Evolutionary conservation across 495 filamentous ascomycete species (phyloP).

Genomic region (Xylaria palmicola): DNA sequence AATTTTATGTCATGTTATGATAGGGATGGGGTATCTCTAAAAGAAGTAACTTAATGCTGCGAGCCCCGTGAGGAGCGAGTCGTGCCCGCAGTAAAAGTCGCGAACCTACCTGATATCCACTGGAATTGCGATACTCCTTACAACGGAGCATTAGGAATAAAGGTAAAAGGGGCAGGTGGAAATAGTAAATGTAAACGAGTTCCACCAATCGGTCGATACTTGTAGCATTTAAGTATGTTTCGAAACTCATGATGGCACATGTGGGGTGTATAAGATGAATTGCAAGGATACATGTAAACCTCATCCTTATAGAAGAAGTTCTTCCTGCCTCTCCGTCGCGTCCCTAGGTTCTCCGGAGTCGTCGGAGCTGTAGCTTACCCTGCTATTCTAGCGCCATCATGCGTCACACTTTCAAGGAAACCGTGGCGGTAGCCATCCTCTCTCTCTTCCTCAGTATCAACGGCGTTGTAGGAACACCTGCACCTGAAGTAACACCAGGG

Average conservation of each 20-base stretch:
- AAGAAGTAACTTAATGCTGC: too few relatives aligned
- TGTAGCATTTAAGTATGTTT: not conserved
- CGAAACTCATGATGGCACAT: not conserved
- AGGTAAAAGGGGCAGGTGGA: not conserved
- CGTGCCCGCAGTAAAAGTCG: too few relatives aligned
- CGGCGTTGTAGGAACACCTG: conserved; percentile 1
- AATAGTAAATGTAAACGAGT: not conserved
- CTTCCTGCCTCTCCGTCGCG: not conserved
- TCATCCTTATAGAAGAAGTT: not conserved
- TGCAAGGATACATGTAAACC: not conserved
- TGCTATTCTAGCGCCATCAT: not conserved
- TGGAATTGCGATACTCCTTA: not conserved
- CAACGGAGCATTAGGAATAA: not conserved
- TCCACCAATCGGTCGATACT: conserved; percentile 5
- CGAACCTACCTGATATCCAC: not conserved
- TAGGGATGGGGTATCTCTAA: too few relatives aligned
- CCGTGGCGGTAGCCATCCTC: not conserved
- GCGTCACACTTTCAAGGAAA: not conserved
- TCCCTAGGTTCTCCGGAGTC: too few relatives aligned
- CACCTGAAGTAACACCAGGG: conserved; percentile 16
- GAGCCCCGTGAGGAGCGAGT: too few relatives aligned
- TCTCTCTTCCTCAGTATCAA: not conserved
- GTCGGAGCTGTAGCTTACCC: not conserved
- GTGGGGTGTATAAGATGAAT: not conserved
- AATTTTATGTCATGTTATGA: too few relatives aligned